Percentiles rank a stretch among this genome's conserved stretches.
phyloP scores from a whole-genome alignment of 495 filamentous ascomycete species.

The Schizothecium vesticola region DNA sequence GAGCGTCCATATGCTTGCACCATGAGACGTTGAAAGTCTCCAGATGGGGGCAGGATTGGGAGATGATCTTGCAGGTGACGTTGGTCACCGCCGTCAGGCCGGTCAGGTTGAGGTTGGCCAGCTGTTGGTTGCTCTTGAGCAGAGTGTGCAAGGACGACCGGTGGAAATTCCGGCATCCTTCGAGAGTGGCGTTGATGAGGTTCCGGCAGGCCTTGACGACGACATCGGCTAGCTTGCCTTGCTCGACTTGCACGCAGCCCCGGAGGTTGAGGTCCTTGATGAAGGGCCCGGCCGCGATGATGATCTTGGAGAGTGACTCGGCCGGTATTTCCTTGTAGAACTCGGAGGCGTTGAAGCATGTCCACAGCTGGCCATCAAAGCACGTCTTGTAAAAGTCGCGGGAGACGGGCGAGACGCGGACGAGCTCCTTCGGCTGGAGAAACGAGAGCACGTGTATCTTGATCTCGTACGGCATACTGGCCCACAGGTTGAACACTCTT shows the following conservation, averaged over 20 bases:
- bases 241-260: slow-evolving; percentile 60
- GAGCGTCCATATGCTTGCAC: slow-evolving; percentile 80
- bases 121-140: slow-evolving; percentile 65
- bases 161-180: slow-evolving; percentile 81
- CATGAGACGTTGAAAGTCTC: slow-evolving; percentile 84
- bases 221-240: slow-evolving; percentile 69
- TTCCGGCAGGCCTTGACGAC: slow-evolving; percentile 79
- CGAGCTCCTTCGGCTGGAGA: slow-evolving; percentile 73
- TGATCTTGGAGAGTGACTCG: slow-evolving; percentile 75
- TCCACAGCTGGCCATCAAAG: slow-evolving; percentile 94
- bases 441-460: slow-evolving; percentile 71
- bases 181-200: slow-evolving; percentile 77
- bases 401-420: slow-evolving; percentile 74
- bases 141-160: slow-evolving; percentile 72
- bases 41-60: slow-evolving; percentile 73
- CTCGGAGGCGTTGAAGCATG: slow-evolving; percentile 70
- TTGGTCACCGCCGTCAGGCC: slow-evolving; percentile 78
- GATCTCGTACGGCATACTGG: slow-evolving; percentile 74
- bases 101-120: slow-evolving; percentile 79
- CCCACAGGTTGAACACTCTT: slow-evolving; percentile 67
- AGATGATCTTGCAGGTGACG: slow-evolving; percentile 79
- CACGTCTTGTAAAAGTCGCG: slow-evolving; percentile 79
- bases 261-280: slow-evolving; percentile 77
- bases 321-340: slow-evolving; percentile 86
- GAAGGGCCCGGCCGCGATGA: slow-evolving; percentile 80